These are phyloP conservation scores for Diaporthe humulicola DNA, from an alignment of 2,329 filamentous ascomycete species.

Conservation along the genomic window DNA sequence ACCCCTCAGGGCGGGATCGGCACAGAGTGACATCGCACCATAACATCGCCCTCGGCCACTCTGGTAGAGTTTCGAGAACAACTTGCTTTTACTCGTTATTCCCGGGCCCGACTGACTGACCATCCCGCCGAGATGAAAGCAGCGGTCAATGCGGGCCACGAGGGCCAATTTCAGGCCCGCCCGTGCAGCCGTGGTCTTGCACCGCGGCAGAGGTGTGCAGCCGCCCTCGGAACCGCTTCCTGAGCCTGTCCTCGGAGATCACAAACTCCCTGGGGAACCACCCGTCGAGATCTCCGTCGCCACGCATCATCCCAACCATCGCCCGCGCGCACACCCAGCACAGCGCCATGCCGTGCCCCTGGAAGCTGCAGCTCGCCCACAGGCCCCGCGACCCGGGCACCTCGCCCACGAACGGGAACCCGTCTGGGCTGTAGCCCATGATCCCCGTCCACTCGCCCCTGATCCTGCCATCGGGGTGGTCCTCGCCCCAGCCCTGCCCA, in stretches of 20 bases:
- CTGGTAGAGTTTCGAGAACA: constrained; percentile 16
- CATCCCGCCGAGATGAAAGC: not conserved
- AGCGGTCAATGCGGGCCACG: constrained; percentile 7
- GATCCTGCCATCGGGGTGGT: constrained; percentile 55
- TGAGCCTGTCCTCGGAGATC: constrained; percentile 60
- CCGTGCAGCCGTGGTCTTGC: not conserved
- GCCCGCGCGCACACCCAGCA: constrained; percentile 72
- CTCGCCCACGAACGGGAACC: constrained; percentile 65
- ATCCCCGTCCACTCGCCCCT: constrained; percentile 67
- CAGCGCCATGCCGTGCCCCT: constrained; percentile 76
- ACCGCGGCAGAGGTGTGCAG: constrained; percentile 41
- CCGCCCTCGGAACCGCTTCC: constrained; percentile 50
- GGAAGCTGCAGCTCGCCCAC: constrained; percentile 72
- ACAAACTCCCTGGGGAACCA: constrained; percentile 69
- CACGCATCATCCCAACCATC: constrained; percentile 66
- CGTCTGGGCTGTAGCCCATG: constrained; percentile 68
- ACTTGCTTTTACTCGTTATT: not conserved
- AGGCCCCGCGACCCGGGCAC: constrained; percentile 60
- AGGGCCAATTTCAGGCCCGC: not conserved
- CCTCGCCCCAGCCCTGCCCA: constrained; percentile 63
- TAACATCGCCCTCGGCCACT: constrained; percentile 17
- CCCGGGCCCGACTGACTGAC: not conserved
- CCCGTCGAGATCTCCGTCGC: constrained; percentile 47
- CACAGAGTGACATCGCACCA: constrained; percentile 15
- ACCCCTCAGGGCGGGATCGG: constrained; percentile 20